Conservation (phyloP, 768 basidiomycete species). For the Brasilioporus rufonigricans region DNA sequence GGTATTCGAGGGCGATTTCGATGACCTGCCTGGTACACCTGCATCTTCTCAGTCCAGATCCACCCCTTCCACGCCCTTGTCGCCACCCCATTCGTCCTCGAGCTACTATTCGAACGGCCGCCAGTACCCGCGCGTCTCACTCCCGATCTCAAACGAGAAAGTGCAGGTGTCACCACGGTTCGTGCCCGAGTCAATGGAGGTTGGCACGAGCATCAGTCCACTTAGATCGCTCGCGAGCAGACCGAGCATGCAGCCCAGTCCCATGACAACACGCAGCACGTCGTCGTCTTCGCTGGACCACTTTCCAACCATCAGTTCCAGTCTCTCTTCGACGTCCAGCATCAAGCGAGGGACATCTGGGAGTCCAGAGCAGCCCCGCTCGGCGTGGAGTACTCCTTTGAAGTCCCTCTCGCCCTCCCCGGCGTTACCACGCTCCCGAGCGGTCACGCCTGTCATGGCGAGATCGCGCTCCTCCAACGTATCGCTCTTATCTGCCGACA, state of each 20-base stretch:
- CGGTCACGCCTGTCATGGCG: constrained; percentile 7
- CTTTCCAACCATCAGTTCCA: constrained; percentile 36
- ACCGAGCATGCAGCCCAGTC: constrained; percentile 5
- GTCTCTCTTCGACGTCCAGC: constrained; percentile 24
- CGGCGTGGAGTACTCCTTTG: constrained; percentile 43
- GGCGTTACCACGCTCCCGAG: constrained; percentile 18
- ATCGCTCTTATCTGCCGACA: constrained; percentile 16
- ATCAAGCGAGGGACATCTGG: constrained; percentile 16
- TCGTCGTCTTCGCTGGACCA: constrained; percentile 27
- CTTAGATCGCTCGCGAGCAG: constrained; percentile 12
- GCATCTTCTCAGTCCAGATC: constrained; percentile 18
- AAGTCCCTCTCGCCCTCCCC: constrained; percentile 18
- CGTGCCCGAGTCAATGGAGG: constrained; percentile 54
- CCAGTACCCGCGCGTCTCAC: constrained; percentile 28
- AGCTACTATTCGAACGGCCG: constrained; percentile 21
- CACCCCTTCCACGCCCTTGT: constrained; percentile 2
- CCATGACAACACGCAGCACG: constrained; percentile 8
- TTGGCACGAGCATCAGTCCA: constrained; percentile 38
- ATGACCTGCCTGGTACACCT: constrained; percentile 8
- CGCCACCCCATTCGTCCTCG: constrained; percentile 18
- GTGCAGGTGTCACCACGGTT: constrained; percentile 53
- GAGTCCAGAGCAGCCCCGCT: constrained; percentile 18
- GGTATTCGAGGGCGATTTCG: constrained; percentile 53
- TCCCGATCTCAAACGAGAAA: constrained; percentile 44
- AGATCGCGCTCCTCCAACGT: constrained; percentile 7